phyloP scores from a whole-genome alignment of 371 early-diverging fungal species.

The Nematocida minor region DNA sequence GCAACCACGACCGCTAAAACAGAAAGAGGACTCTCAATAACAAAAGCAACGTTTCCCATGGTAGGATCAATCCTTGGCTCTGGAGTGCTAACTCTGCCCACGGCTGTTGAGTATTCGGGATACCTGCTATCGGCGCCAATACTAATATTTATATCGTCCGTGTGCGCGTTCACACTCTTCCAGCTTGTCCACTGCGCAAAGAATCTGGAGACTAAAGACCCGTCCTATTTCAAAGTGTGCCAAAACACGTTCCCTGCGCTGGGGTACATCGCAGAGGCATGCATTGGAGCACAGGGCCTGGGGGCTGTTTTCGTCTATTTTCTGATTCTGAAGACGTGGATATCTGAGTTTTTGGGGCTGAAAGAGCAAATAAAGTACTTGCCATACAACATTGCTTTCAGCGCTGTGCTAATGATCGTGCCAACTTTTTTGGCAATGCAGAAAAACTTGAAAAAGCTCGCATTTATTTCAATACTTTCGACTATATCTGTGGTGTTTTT shows the following conservation, averaged over 20 bases:
- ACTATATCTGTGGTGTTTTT: slow-evolving; percentile 43
- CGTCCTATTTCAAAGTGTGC: slow-evolving; percentile 40
- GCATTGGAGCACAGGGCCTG: slow-evolving; percentile 47
- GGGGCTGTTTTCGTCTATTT: slow-evolving; percentile 45
- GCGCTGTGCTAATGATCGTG: not conserved
- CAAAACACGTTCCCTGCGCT: slow-evolving; percentile 16
- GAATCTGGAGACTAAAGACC: slow-evolving; percentile 11
- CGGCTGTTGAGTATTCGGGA: slow-evolving; percentile 57
- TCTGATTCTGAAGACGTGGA: slow-evolving; percentile 41
- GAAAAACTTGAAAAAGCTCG: slow-evolving; percentile 41
- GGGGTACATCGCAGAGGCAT: slow-evolving; percentile 40
- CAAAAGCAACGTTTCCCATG: slow-evolving; percentile 52
- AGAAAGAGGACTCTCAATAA: slow-evolving; percentile 42
- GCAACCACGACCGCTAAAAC: no score
- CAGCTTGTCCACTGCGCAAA: slow-evolving; percentile 51
- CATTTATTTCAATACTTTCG: slow-evolving; percentile 12
- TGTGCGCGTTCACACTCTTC: slow-evolving; percentile 57
- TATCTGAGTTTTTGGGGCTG: not conserved
- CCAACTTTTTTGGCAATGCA: slow-evolving; percentile 11
- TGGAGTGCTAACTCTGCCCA: slow-evolving; percentile 59
- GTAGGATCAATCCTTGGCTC: slow-evolving; percentile 61
- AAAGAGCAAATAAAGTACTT: not conserved
- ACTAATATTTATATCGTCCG: slow-evolving; percentile 36
- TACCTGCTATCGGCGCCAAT: slow-evolving; percentile 43
- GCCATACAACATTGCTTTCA: slow-evolving; percentile 12